These are phyloP conservation scores for Colletotrichum liriopes DNA, from an alignment of 2,329 filamentous ascomycete genomes.

Conservation along the genomic window DNA sequence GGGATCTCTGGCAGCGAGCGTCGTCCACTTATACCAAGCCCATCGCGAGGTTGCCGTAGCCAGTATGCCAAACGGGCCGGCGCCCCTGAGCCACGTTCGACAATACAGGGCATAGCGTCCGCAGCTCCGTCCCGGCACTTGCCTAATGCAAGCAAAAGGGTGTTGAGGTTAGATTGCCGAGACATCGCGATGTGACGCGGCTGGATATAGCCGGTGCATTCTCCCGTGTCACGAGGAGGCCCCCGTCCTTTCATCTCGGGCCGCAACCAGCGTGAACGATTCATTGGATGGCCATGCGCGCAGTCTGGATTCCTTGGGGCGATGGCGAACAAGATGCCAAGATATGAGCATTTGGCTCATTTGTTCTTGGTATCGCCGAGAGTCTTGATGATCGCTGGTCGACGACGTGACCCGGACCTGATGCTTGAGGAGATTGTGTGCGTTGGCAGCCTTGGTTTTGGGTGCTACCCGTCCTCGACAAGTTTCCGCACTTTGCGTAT, in stretches of 20 bases:
- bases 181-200: constrained; percentile 10
- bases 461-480: background rate
- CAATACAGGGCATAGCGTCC: background rate
- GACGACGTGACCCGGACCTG: background rate
- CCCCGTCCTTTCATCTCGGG: background rate
- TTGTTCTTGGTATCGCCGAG: background rate
- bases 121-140: constrained; percentile 3
- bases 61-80: background rate
- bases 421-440: background rate
- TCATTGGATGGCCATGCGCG: background rate
- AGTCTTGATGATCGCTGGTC: background rate
- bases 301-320: background rate
- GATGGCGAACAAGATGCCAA: background rate
- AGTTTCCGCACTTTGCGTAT: background rate
- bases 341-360: background rate
- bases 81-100: background rate
- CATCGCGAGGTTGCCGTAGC: background rate
- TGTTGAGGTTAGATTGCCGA: constrained; percentile 27
- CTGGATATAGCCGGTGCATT: constrained; percentile 27
- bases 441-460: no score
- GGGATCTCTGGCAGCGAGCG: background rate
- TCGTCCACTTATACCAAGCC: background rate
- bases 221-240: constrained; percentile 1
- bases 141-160: constrained; percentile 11
- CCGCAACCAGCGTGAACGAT: background rate